Evolutionary conservation across 768 basidiomycete species (phyloP).

Genomic region (Termitomyces sp.): DNA sequence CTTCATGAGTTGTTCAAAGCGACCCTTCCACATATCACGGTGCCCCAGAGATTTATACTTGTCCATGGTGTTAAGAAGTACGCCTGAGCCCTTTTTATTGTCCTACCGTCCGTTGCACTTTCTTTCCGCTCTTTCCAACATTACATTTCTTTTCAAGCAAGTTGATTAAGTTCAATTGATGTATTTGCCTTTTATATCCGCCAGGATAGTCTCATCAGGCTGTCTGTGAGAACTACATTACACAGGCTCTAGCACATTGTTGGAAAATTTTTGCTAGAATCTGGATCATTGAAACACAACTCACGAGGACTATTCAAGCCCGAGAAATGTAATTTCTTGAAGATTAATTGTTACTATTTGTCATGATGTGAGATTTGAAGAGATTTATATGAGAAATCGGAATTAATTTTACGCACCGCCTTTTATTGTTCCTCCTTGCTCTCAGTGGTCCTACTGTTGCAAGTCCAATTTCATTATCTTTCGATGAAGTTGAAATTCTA

Average conservation of each 20-base stretch:
- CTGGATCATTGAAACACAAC: not conserved
- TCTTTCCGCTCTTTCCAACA: not conserved
- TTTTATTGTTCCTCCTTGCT: too few relatives aligned
- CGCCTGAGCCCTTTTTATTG: not conserved
- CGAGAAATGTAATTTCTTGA: not conserved
- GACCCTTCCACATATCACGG: not conserved
- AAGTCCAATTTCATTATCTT: too few relatives aligned
- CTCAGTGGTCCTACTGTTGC: too few relatives aligned
- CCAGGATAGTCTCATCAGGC: not conserved
- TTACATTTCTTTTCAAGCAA: not conserved
- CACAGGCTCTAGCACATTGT: not conserved
- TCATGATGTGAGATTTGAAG: too few relatives aligned
- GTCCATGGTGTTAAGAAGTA: not conserved
- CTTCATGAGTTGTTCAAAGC: constrained; percentile 3
- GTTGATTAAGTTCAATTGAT: not conserved
- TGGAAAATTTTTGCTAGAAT: not conserved
- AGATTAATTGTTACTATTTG: too few relatives aligned
- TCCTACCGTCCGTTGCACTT: not conserved
- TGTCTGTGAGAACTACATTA: not conserved
- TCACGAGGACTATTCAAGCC: too few relatives aligned
- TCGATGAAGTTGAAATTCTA: too few relatives aligned
- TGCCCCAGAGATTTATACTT: constrained; percentile 2
- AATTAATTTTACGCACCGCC: too few relatives aligned
- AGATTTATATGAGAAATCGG: too few relatives aligned
- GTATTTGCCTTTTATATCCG: not conserved